Base-by-base conservation (phyloP, 1,284 basidiomycete genomes). In the Rhodofomes roseus region DNA sequence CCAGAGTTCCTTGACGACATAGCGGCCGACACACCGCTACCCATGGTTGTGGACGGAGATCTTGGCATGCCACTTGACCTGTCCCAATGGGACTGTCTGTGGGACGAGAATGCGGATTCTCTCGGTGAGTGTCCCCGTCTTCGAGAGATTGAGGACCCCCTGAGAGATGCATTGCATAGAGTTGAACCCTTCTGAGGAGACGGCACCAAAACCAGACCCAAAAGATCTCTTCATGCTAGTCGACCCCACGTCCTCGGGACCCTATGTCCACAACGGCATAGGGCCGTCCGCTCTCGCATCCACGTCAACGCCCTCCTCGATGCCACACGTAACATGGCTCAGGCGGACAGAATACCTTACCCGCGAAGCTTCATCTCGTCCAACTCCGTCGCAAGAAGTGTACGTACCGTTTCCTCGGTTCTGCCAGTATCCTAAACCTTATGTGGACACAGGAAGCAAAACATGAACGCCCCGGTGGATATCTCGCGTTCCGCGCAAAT, bases 11-110 rank as follows among this genome's bases (percentile, higher is more conserved):
- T 95, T 25, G 85, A 92, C 63, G 81, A 87, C 20, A 77, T 97
- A 44, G 90, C 91, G 1, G 85, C 88, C 54, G 90, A 92, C 51
- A 85, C 87, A 6, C 89, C 90, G 0, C 73, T 96, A 11, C 94
- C 95, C 0, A 94, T 98, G 92, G 89, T 97, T 61, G 89, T 96
- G 1, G 95, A 98, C 68, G 90, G 92, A 1, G 95, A 98, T 72
- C 89, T 90, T 68, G 95, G 95, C 1, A 96, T 98, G 93, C 94
- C 95, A 0, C 76, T 98, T 23, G 92, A 97, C 70, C 74, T 96
- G 53, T 89, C 90, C 23, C 81, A 82, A 61, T 95, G 87, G 81
- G 88, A 91, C 53, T 90, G 86, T 37, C 75, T 93, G 20, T 94
- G 93, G 92, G 88, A 91, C 56, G 90, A 92, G 50, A 82, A 82